These are phyloP conservation scores for Rostrohypoxylon terebratum DNA, from an alignment of 495 filamentous ascomycete species.

Conservation along the genomic window DNA sequence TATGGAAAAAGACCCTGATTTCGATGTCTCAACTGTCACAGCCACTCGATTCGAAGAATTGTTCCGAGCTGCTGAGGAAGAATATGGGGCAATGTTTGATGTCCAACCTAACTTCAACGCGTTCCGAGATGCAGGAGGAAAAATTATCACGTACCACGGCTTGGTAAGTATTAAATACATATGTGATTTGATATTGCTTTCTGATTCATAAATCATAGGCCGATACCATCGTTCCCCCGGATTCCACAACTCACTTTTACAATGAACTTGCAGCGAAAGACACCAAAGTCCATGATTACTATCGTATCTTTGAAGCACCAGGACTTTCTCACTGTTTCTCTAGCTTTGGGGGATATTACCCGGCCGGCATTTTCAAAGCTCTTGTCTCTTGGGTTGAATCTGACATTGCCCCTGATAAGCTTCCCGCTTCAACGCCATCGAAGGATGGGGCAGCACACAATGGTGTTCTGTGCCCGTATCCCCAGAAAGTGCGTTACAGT, in stretches of 20 bases:
- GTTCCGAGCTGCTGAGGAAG: slow-evolving; percentile 44
- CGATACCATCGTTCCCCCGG: slow-evolving; percentile 48
- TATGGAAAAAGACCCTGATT: slow-evolving; percentile 38
- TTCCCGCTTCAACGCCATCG: slow-evolving; percentile 29
- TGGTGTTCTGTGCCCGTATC: slow-evolving; percentile 42
- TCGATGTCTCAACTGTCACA: slow-evolving; percentile 39
- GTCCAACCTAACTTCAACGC: slow-evolving; percentile 52
- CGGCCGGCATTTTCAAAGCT: slow-evolving; percentile 43
- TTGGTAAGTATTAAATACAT: slow-evolving; percentile 14
- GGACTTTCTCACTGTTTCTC: slow-evolving; percentile 51
- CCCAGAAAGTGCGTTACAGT: slow-evolving; percentile 31
- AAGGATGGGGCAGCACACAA: slow-evolving; percentile 15
- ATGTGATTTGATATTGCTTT: not conserved
- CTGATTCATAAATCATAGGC: slow-evolving; percentile 13
- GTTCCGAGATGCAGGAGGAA: slow-evolving; percentile 53
- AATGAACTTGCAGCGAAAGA: slow-evolving; percentile 44
- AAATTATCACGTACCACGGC: slow-evolving; percentile 58
- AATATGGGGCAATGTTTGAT: slow-evolving; percentile 50
- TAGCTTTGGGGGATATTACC: slow-evolving; percentile 41
- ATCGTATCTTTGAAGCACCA: slow-evolving; percentile 52
- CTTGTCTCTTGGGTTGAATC: slow-evolving; percentile 60
- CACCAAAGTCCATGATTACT: slow-evolving; percentile 41
- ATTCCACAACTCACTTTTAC: slow-evolving; percentile 47
- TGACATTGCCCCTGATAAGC: slow-evolving; percentile 49
- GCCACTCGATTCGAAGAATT: slow-evolving; percentile 27